Evolutionary conservation across 2,329 filamentous ascomycete genomes (phyloP), one percentile per base, ranked within the genome.

Genomic region (Sporothrix protearum): DNA sequence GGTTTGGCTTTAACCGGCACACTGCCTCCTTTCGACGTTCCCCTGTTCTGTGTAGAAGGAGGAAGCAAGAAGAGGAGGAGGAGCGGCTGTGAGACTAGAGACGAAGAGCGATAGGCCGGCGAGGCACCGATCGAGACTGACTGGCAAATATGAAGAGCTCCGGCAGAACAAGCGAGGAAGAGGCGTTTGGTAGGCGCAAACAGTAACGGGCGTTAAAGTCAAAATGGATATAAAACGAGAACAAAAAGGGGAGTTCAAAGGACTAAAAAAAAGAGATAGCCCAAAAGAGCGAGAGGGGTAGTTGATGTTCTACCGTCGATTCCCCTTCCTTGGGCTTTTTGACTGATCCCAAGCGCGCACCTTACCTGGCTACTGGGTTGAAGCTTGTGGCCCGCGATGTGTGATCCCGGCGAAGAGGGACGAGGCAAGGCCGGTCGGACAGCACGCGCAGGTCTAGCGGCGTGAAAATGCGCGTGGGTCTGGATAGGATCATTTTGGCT

Each of bases 401-500:
- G 19, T 14, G 45, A 51, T 33, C n/a, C 69, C 59, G 47, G 59
- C 49, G 59, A 57, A 19, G 53, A 70, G 53, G 55, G 36, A 51
- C 66, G 66, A 68, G n/a, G 30, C 66, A 67, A n/a, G 42, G 25
- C 22, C 42, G 42, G 42, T 22, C 12, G 30, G 45, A 53, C 42
- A 68, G 66, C 33, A 68, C 57, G 55, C 68, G 55, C 42, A 63
- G 55, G 55, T 70, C 28, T 70, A 53, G 67, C 51, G 33, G 67
- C 67, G 30, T 68, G 42, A 25, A 10, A 49, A 49, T 33, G 33
- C 25, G 16, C 63, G 42, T 33, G 45, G 63, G 63, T 9, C 42
- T 49, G 63, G 33, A n/a, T 36, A 63, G n/a, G 33, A 30, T 22
- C 39, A 47, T 22, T 42, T 4, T 66, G 61, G 39, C n/a, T 28